Conservation (phyloP, 2,329 filamentous ascomycete genomes). For the Geosmithia putterillii region DNA sequence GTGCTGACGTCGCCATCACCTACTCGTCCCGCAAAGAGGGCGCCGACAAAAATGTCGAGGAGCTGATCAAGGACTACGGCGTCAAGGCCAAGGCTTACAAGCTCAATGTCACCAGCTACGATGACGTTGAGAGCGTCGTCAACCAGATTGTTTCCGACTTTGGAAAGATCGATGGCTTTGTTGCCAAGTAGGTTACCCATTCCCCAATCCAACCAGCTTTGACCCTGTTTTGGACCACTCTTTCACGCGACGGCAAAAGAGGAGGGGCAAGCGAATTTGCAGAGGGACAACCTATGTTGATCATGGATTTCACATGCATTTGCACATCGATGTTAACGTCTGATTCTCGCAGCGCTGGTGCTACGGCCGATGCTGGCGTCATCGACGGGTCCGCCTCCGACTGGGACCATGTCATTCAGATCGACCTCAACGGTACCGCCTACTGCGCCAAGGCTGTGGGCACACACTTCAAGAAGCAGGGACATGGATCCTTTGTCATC, state of each 20-base stretch:
- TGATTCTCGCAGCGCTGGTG: constrained; percentile 34
- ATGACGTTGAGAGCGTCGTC: constrained; percentile 25
- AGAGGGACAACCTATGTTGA: too few species aligned
- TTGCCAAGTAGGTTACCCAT: constrained; percentile 38
- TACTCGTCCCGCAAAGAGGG: constrained; percentile 53
- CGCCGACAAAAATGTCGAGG: constrained; percentile 45
- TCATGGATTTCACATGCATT: too few species aligned
- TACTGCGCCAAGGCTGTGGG: constrained; percentile 52
- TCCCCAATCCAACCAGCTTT: neutral
- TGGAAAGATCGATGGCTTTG: constrained; percentile 55
- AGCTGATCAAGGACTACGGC: constrained; percentile 48
- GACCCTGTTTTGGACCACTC: too few species aligned
- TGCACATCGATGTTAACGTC: constrained; percentile 4
- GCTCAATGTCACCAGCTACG: constrained; percentile 34
- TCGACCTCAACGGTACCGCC: constrained; percentile 52
- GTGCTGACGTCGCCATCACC: constrained; percentile 54
- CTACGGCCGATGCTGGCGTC: constrained; percentile 53
- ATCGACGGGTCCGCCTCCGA: constrained; percentile 54
- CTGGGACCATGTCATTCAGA: constrained; percentile 43
- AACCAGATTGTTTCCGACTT: constrained; percentile 57
- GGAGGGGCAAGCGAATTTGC: too few species aligned
- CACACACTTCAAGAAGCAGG: constrained; percentile 45
- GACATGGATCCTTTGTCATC: constrained; percentile 48
- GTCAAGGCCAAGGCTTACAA: constrained; percentile 43
- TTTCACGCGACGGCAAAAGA: too few species aligned